phyloP scores from a whole-genome alignment of 257 asterid species.

The Haberlea rhodopensis region DNA sequence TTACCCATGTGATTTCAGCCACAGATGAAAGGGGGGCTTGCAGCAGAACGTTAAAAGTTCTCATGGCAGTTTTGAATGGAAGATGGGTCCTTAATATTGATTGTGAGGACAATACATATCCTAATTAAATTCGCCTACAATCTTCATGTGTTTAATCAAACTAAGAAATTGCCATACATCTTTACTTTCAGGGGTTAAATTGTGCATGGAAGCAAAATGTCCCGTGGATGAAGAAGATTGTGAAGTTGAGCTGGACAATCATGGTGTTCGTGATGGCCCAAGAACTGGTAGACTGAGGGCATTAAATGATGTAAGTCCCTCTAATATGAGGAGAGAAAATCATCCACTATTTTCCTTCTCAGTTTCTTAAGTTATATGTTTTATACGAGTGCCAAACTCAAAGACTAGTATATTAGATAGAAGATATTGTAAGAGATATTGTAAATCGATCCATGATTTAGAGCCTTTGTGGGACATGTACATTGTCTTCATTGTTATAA shows the following conservation, averaged over 20 bases:
- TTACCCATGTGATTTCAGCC: conserved; percentile 85
- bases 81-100: conserved; percentile 77
- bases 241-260: conserved; percentile 74
- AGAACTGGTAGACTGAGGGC: conserved; percentile 73
- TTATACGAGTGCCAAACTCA: background rate
- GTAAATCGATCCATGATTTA: too few relatives aligned
- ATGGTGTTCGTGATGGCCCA: conserved; percentile 73
- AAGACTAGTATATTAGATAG: background rate
- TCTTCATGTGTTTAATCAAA: background rate
- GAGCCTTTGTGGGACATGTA: background rate
- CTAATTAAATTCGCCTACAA: background rate
- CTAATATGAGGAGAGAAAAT: background rate
- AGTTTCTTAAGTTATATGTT: background rate
- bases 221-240: conserved; percentile 67
- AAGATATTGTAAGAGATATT: background rate
- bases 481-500: background rate
- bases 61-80: conserved; percentile 85
- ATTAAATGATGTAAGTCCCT: conserved; percentile 47
- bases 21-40: conserved; percentile 78
- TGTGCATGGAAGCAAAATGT: conserved; percentile 54
- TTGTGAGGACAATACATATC: conserved; percentile 50
- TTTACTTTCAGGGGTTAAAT: conserved; percentile 67
- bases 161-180: conserved; percentile 16
- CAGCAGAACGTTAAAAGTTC: conserved; percentile 78
- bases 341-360: background rate